Evolutionary conservation across 108 stramenopile genomes (phyloP), one percentile per base, ranked within the genome.

Genomic region (Asterionellopsis glacialis): DNA sequence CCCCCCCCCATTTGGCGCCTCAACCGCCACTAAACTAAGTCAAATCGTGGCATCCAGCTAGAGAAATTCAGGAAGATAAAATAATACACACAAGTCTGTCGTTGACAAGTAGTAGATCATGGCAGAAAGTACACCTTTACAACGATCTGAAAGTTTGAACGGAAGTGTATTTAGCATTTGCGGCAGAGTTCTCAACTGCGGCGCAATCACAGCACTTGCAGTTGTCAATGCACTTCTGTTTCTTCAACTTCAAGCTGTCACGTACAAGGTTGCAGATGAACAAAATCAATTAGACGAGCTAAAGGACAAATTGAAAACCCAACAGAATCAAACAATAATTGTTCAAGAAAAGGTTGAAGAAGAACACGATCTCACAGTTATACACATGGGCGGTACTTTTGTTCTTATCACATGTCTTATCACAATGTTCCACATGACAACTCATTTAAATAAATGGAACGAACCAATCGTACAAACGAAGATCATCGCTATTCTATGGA

Each of bases 401-500:
- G 84, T 91, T 0, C 48, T 95, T 10, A 58, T 95, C 10, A 83
- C 85, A 5, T 76, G 83, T 42, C 55, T 95, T 21, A 84, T 95
- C 14, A 73, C 69, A 57, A 70, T 85, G 59, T 92, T 85, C 64
- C 94, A 95, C 62, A 75, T 95, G 61, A 69, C 79, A 12, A 68
- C 72, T 11, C 94, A 95, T 66, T 39, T 93, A 19, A 62, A 83
- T 22, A 85, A 93, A 48, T 77, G 82, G 63, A 51, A 87, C 51
- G 70, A 86, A 55, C 94, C 94, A 15, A 76, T 84, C 23, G 77
- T 92, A 19, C 94, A 95, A 61, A 68, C 87, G 13, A 90, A 90
- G 49, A 84, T 95, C 24, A 65, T 90, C 57, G 83, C 91, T 11
- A 84, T 95, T 52, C 42, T 95, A n/a, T 95, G 90, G 90, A 93